phyloP scores from a whole-genome alignment of 345 rosid genomes.

The Moricandia moricandioides region DNA sequence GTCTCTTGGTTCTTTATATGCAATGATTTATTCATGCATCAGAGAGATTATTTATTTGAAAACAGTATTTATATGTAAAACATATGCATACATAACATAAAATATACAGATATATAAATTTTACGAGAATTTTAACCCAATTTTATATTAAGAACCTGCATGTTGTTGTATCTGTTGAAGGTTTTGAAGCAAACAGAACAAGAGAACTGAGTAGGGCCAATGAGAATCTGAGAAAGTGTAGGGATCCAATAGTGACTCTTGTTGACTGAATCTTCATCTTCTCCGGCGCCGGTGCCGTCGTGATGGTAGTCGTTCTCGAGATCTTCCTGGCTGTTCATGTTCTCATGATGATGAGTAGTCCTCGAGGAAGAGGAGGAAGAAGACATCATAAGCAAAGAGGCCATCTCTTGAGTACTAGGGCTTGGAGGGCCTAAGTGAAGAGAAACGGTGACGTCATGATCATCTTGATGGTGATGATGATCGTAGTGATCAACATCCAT shows the following conservation, averaged over 20 bases:
- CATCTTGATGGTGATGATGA: constrained; percentile 35
- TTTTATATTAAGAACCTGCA: constrained; percentile 60
- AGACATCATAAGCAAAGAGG: constrained; percentile 51
- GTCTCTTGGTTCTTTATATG: constrained; percentile 48
- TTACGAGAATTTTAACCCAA: not conserved
- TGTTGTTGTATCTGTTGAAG: constrained; percentile 97
- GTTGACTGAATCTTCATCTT: constrained; percentile 54
- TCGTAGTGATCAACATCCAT: constrained; percentile 39
- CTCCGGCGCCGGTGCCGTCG: constrained; percentile 16
- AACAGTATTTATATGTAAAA: constrained; percentile 21
- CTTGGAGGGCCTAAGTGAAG: constrained; percentile 90
- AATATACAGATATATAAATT: not conserved
- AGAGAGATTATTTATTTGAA: constrained; percentile 34
- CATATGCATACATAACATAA: not conserved
- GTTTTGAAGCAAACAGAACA: constrained; percentile 97
- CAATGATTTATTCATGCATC: constrained; percentile 46
- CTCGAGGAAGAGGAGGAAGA: constrained; percentile 43
- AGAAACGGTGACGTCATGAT: constrained; percentile 64
- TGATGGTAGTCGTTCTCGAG: constrained; percentile 16
- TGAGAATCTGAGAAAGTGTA: constrained; percentile 93
- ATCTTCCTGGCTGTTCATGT: constrained; percentile 20
- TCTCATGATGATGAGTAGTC: constrained; percentile 26
- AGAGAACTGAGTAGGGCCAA: constrained; percentile 96
- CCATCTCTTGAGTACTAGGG: constrained; percentile 81
- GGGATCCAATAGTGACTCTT: constrained; percentile 99